A percentile compares a stretch with the other conserved stretches of the same genome.
Evolutionary conservation across 768 basidiomycete species (phyloP).

Genomic region (Ramaria sp.): DNA sequence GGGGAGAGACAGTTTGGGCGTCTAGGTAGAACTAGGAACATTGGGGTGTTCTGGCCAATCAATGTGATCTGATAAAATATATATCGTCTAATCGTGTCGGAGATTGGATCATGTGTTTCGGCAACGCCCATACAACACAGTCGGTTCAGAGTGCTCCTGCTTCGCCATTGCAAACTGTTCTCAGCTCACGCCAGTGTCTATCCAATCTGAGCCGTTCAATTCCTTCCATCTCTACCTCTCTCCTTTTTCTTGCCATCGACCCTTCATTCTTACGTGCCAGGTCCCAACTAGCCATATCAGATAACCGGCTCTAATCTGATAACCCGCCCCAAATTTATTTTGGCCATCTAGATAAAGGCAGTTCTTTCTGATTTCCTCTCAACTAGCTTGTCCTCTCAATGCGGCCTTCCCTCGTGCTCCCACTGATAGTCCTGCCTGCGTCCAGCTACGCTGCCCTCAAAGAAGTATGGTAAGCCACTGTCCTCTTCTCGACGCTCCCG

Average conservation of each 20-base stretch:
- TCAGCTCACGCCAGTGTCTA: no score
- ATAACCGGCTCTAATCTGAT: background rate
- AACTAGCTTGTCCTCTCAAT: constrained; percentile 3
- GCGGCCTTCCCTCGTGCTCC: constrained; percentile 15
- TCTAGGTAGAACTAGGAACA: no score
- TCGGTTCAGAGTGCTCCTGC: no score
- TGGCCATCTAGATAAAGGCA: background rate
- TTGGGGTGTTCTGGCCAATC: no score
- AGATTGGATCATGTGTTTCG: no score
- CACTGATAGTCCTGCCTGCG: constrained; percentile 23
- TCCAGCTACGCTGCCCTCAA: constrained; percentile 51
- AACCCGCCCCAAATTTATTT: background rate
- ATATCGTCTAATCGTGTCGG: background rate
- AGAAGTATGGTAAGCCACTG: constrained; percentile 43
- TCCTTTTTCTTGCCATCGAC: no score
- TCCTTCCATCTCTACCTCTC: no score
- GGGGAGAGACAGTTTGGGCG: no score
- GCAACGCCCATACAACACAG: no score
- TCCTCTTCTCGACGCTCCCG: background rate
- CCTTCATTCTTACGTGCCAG: no score
- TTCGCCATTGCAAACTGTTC: no score
- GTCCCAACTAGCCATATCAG: background rate
- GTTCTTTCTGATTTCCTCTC: constrained; percentile 9
- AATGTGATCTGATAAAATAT: constrained; percentile 3
- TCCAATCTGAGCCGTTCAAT: no score